A percentile compares a stretch with the other conserved stretches of the same genome.
phyloP scores from a whole-genome alignment of 2,329 filamentous ascomycete genomes.

The Monosporascus sp. region DNA sequence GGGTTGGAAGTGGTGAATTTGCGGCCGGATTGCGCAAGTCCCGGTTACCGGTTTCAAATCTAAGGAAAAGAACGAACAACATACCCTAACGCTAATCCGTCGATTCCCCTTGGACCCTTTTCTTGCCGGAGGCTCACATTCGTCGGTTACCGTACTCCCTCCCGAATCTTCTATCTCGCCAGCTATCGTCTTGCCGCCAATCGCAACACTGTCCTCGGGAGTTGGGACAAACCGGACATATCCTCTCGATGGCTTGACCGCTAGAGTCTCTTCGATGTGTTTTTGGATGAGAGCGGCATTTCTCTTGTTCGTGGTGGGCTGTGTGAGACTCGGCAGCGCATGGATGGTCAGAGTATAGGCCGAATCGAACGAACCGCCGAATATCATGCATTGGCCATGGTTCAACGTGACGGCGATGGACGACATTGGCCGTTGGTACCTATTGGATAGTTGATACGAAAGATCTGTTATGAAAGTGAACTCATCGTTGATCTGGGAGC shows the following conservation, averaged over 20 bases:
- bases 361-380: slow-evolving; percentile 70
- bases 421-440: slow-evolving; percentile 69
- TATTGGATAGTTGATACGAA: slow-evolving; percentile 64
- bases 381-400: slow-evolving; percentile 68
- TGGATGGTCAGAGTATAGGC: slow-evolving; percentile 74
- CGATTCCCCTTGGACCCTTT: slow-evolving; percentile 19
- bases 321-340: slow-evolving; percentile 62
- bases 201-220: slow-evolving; percentile 65
- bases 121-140: slow-evolving; percentile 14
- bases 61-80: not conserved
- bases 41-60: not conserved
- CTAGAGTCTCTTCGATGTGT: slow-evolving; percentile 66
- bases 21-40: not conserved
- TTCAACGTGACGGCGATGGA: slow-evolving; percentile 72
- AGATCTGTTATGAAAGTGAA: slow-evolving; percentile 69
- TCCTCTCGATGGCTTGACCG: slow-evolving; percentile 61
- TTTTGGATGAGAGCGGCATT: slow-evolving; percentile 72
- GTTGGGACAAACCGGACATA: slow-evolving; percentile 67
- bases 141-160: slow-evolving; percentile 25
- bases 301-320: slow-evolving; percentile 71
- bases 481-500: slow-evolving; percentile 63
- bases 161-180: slow-evolving; percentile 59
- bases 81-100: slow-evolving; percentile 23
- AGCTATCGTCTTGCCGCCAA: slow-evolving; percentile 62
- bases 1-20: not conserved